A percentile compares a stretch with the other conserved stretches of the same genome.
Evolutionary conservation across 2,329 filamentous ascomycete genomes (phyloP).

Genomic region (Fonsecaea multimorphosa): DNA sequence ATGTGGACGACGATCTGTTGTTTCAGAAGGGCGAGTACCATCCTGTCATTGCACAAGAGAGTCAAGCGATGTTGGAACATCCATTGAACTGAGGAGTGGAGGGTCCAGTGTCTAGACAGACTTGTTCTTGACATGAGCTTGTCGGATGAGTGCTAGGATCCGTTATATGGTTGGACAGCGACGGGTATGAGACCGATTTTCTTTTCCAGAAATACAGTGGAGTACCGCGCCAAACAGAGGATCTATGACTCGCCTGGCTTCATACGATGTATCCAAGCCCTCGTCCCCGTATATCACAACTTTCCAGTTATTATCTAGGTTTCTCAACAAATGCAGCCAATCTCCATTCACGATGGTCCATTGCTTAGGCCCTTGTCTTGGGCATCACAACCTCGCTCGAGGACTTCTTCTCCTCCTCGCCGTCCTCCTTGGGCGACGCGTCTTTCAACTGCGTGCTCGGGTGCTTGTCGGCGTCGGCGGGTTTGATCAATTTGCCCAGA

Average conservation of each 20-base stretch:
- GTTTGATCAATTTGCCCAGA: neutral
- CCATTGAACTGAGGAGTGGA: conserved; percentile 11
- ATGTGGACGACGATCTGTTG: conserved; percentile 36
- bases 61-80: conserved; percentile 28
- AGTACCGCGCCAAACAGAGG: neutral
- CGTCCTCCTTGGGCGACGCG: neutral
- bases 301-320: neutral
- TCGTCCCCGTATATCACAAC: too few relatives aligned
- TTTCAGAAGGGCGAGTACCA: conserved; percentile 37
- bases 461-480: neutral
- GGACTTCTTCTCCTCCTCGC: neutral
- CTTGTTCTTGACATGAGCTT: neutral
- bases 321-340: neutral
- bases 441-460: neutral
- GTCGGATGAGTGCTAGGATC: neutral
- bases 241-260: neutral
- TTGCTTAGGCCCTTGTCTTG: neutral
- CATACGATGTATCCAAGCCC: neutral
- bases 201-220: neutral
- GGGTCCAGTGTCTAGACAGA: neutral
- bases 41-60: conserved; percentile 33
- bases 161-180: neutral
- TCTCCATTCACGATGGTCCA: neutral
- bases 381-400: neutral
- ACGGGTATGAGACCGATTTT: neutral